Evolutionary conservation across 2,329 filamentous ascomycete genomes (phyloP).

Genomic region (Westerdykella ornata): DNA sequence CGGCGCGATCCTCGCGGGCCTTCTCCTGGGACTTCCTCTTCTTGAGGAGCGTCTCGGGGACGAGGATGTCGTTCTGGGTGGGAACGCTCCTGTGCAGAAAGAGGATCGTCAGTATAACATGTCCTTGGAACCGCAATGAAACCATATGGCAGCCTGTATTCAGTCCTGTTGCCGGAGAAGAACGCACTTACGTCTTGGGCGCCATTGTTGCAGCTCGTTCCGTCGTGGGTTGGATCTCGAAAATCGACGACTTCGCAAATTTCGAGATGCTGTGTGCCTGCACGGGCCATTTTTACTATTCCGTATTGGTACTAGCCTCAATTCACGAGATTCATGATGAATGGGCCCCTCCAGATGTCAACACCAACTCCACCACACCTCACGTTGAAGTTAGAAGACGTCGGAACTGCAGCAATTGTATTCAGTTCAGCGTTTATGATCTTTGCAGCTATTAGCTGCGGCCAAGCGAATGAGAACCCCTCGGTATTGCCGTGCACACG

Average conservation of each 20-base stretch:
- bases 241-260: constrained; percentile 9
- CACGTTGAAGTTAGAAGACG: too few species aligned
- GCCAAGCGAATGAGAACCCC: too few species aligned
- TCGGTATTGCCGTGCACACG: too few species aligned
- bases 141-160: constrained; percentile 51
- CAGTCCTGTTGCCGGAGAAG: constrained; percentile 50
- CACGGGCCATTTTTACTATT: not conserved
- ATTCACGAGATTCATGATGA: not conserved
- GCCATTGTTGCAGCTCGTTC: constrained; percentile 33
- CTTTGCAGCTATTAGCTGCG: too few species aligned
- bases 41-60: constrained; percentile 99
- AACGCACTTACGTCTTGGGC: constrained; percentile 54
- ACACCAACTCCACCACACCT: too few species aligned
- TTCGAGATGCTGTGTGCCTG: not conserved
- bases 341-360: too few species aligned
- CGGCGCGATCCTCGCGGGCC: constrained; percentile 81
- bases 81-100: constrained; percentile 67
- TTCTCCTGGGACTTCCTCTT: constrained; percentile 99
- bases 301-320: not conserved
- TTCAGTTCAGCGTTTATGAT: too few species aligned
- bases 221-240: constrained; percentile 46
- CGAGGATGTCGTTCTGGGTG: constrained; percentile 89
- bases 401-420: too few species aligned
- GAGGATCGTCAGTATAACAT: not conserved
- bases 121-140: too few species aligned